phyloP scores from a whole-genome alignment of 2,329 filamentous ascomycete species.

The Microcyclosporella mali region DNA sequence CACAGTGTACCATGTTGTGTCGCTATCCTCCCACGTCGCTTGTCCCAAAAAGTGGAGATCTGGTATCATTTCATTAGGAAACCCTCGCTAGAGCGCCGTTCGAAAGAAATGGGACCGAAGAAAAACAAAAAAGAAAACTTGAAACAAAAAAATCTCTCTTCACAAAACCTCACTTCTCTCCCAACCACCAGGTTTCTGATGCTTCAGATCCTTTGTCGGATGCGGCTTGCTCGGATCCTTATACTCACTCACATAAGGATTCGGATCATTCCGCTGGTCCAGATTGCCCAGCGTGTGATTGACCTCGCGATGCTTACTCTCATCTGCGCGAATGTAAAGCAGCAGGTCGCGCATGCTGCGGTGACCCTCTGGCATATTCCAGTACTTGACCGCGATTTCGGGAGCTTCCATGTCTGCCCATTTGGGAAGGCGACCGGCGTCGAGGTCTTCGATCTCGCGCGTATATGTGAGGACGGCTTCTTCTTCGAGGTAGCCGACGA shows the following conservation, averaged over 20 bases:
- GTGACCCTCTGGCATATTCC: conserved; percentile 82
- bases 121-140: too few species aligned
- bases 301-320: conserved; percentile 75
- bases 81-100: too few species aligned
- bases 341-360: conserved; percentile 81
- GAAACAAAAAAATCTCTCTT: too few species aligned
- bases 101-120: too few species aligned
- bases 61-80: too few species aligned
- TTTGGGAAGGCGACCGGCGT: conserved; percentile 71
- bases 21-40: too few species aligned
- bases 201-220: conserved; percentile 60
- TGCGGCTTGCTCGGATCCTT: conserved; percentile 62
- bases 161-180: conserved; percentile 72
- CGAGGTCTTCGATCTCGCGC: conserved; percentile 78
- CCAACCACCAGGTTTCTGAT: conserved; percentile 67
- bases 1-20: too few species aligned
- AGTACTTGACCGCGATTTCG: conserved; percentile 85
- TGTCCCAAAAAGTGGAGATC: too few species aligned
- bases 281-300: conserved; percentile 93
- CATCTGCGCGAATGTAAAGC: conserved; percentile 82
- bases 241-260: conserved; percentile 83
- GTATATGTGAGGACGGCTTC: conserved; percentile 96
- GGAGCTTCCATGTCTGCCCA: conserved; percentile 77
- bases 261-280: conserved; percentile 77
- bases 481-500: conserved; percentile 95